These are phyloP conservation scores for Fusarium fujikuroi DNA, from an alignment of 2,329 filamentous ascomycete genomes.

Conservation along the genomic window DNA sequence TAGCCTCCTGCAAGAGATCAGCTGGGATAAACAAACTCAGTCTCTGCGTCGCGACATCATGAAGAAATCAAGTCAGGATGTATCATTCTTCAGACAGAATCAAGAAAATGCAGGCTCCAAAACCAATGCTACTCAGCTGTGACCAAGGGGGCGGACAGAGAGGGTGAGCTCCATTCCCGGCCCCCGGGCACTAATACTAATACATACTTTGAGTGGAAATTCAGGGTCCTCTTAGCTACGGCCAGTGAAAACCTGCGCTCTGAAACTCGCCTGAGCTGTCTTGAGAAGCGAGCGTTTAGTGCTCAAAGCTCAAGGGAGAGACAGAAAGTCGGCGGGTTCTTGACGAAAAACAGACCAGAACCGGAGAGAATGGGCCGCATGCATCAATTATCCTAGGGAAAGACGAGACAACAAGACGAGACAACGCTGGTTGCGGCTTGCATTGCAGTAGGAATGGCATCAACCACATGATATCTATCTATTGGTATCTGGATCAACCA, in stretches of 20 bases:
- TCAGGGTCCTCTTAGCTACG: conserved; percentile 9
- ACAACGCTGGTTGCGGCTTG: neutral
- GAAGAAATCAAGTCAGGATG: conserved; percentile 7
- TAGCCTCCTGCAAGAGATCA: conserved; percentile 10
- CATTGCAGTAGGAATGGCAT: neutral
- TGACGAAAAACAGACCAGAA: neutral
- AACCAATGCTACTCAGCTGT: conserved; percentile 4
- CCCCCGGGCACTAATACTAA: neutral
- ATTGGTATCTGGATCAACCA: conserved; percentile 24
- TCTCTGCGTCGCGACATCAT: neutral
- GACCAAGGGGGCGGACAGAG: neutral
- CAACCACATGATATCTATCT: neutral
- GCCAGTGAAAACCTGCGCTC: conserved; percentile 7
- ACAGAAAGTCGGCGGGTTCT: neutral
- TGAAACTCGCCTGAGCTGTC: conserved; percentile 31
- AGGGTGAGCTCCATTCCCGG: neutral
- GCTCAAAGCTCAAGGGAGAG: conserved; percentile 8
- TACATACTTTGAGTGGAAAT: conserved; percentile 2
- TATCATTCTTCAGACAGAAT: neutral
- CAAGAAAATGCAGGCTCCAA: neutral
- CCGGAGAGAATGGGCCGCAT: neutral
- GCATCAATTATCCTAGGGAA: neutral
- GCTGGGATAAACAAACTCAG: conserved; percentile 2
- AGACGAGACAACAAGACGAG: neutral
- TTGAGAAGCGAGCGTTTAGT: conserved; percentile 6